Evolutionary conservation across 2,329 filamentous ascomycete species (phyloP).

Genomic region (Sclerotinia spermophila): DNA sequence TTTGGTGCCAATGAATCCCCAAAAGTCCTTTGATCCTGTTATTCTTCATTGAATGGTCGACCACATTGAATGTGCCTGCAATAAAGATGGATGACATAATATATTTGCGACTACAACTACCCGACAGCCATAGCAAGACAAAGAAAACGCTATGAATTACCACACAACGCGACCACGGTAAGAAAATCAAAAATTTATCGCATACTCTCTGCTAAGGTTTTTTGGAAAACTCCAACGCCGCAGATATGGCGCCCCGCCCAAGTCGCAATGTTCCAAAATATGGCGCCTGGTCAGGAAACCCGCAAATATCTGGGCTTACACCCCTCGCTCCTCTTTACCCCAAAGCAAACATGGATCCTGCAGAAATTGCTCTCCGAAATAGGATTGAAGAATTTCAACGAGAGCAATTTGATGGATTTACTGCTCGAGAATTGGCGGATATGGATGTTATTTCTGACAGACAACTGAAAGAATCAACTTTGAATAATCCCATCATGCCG

Average conservation of each 20-base stretch:
- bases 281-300: not conserved
- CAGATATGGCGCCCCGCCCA: not conserved
- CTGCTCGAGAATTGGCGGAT: conserved; percentile 21
- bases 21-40: not conserved
- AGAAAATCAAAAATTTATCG: not conserved
- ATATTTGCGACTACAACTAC: not conserved
- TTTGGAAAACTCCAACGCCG: no score
- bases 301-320: not conserved
- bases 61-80: not conserved
- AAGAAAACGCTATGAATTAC: not conserved
- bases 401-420: conserved; percentile 19
- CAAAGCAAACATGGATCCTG: not conserved
- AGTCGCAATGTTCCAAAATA: conserved; percentile 3
- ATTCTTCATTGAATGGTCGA: not conserved
- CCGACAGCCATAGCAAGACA: not conserved
- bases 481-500: conserved; percentile 22
- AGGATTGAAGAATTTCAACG: conserved; percentile 17
- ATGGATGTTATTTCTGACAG: conserved; percentile 25
- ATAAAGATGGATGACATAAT: not conserved
- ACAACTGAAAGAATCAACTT: conserved; percentile 11
- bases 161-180: not conserved
- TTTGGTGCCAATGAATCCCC: not conserved
- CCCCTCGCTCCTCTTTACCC: conserved; percentile 7
- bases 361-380: not conserved
- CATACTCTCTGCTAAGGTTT: not conserved